A percentile compares a stretch with the other conserved stretches of the same genome.
phyloP scores from a whole-genome alignment of 768 basidiomycete genomes.

The Boletales sp. region DNA sequence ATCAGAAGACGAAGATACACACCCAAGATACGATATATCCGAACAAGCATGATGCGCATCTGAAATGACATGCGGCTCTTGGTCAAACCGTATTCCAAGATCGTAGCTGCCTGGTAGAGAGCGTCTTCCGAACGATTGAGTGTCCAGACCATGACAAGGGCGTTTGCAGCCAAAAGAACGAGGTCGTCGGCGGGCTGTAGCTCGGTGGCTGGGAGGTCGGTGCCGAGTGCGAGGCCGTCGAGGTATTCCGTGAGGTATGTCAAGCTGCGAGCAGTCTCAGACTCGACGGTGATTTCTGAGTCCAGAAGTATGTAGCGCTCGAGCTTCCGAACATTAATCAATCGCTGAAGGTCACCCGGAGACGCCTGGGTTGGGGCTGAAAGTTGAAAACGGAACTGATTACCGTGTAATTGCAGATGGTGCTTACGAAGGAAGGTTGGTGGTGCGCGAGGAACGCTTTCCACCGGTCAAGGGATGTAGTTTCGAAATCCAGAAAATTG shows the following conservation, averaged over 20 bases:
- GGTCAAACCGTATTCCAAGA: slow-evolving; percentile 69
- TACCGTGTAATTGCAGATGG: slow-evolving; percentile 9
- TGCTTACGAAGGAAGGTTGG: slow-evolving; percentile 46
- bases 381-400: slow-evolving; percentile 16
- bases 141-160: slow-evolving; percentile 61
- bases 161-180: slow-evolving; percentile 67
- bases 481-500: slow-evolving; percentile 55
- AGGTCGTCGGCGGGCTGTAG: slow-evolving; percentile 88
- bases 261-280: slow-evolving; percentile 50
- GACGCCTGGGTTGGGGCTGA: slow-evolving; percentile 38
- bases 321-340: slow-evolving; percentile 76
- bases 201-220: slow-evolving; percentile 65
- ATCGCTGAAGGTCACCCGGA: slow-evolving; percentile 52
- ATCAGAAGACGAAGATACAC: slow-evolving; percentile 10
- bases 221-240: slow-evolving; percentile 62
- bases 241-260: slow-evolving; percentile 62
- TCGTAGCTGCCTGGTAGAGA: slow-evolving; percentile 58
- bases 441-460: slow-evolving; percentile 48
- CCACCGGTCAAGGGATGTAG: slow-evolving; percentile 48
- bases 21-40: slow-evolving; percentile 83
- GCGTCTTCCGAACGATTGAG: slow-evolving; percentile 51
- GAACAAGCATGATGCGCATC: slow-evolving; percentile 70
- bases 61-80: slow-evolving; percentile 80
- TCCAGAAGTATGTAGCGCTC: slow-evolving; percentile 54
- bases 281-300: slow-evolving; percentile 51